Evolutionary conservation across 176 grass and related monocot genomes (phyloP), one percentile per base, ranked within the genome.

Genomic region (Triticum urartu): DNA sequence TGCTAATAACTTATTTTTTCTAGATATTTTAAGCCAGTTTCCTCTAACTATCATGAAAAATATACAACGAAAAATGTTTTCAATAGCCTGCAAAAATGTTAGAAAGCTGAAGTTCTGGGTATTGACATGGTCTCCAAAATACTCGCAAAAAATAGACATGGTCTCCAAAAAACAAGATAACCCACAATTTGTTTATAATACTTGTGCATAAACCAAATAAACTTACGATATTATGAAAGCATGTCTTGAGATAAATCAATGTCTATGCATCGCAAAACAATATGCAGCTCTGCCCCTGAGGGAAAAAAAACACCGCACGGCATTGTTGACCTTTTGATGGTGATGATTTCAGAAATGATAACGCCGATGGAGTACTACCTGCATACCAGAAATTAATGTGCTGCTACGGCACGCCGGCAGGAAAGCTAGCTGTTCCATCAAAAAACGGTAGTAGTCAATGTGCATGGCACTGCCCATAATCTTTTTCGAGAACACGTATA

Each of bases 341-440:
- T 60, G 43, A 87, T 83, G 73, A 83, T 90, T 90, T 79, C 66
- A 54, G 66, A 83, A 87, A 87, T 87, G 84, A 90, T 87, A 83
- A 66, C 42, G 26, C 66, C 26, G 50, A 24, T 35, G 33, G 48
- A 6, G 18, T 58, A 8, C 54, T 66, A 43, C 77, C 12, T 22
- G 58, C 39, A 21, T 21, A 21, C 26, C 39, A 48, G 56, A 87
- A 73, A 73, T 77, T 77, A 21, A 77, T 73, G 69, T 87, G 24
- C 9, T 63, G 39, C 73, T 14, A 71, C 47, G 64, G 28, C 45
- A 76, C 43, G 43, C 72, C 43, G 75, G 22, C 26, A 80, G 48
- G 48, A 91, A 91, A 91, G 89, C 50, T 77, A 17, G n/a, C 39
- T 88, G 81, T 85, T 81, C 76, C 81, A 85, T 88, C 89, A 85